Evolutionary conservation across 306 rosid species (phyloP).

Genomic region (Glycine tomentella): DNA sequence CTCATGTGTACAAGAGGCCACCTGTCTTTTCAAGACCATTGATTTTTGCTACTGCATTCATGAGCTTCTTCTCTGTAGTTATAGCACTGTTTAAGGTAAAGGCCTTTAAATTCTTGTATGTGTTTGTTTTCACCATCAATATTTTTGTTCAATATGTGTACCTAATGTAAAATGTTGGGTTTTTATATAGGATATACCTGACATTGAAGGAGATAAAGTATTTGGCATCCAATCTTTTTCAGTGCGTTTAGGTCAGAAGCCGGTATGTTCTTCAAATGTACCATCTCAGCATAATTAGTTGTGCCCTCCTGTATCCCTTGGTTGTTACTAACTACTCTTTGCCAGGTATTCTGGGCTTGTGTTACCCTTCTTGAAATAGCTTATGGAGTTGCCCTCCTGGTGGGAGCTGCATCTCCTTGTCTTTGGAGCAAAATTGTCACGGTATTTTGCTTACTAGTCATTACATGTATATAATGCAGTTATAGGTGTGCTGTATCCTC

Average conservation of each 20-base stretch:
- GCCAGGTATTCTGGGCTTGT: constrained; percentile 93
- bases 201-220: constrained; percentile 90
- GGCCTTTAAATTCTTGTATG: constrained; percentile 32
- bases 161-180: constrained; percentile 33
- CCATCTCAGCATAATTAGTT: constrained; percentile 34
- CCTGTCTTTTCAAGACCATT: constrained; percentile 75
- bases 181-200: constrained; percentile 88
- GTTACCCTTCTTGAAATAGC: constrained; percentile 88
- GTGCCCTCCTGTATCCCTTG: constrained; percentile 9
- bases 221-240: constrained; percentile 87
- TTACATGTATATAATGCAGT: constrained; percentile 17
- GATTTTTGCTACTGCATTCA: constrained; percentile 90
- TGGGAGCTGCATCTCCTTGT: constrained; percentile 78
- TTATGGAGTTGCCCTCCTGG: constrained; percentile 72
- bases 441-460: constrained; percentile 55
- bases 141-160: constrained; percentile 33
- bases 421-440: constrained; percentile 80
- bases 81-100: constrained; percentile 95
- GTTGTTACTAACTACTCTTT: constrained; percentile 45
- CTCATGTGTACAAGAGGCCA: constrained; percentile 88
- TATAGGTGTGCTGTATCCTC: constrained; percentile 11
- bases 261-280: constrained; percentile 57
- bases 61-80: constrained; percentile 98
- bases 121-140: constrained; percentile 26
- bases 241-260: constrained; percentile 86